These are phyloP conservation scores for Bacidia rubella DNA, from an alignment of 495 filamentous ascomycete genomes.

Conservation along the genomic window DNA sequence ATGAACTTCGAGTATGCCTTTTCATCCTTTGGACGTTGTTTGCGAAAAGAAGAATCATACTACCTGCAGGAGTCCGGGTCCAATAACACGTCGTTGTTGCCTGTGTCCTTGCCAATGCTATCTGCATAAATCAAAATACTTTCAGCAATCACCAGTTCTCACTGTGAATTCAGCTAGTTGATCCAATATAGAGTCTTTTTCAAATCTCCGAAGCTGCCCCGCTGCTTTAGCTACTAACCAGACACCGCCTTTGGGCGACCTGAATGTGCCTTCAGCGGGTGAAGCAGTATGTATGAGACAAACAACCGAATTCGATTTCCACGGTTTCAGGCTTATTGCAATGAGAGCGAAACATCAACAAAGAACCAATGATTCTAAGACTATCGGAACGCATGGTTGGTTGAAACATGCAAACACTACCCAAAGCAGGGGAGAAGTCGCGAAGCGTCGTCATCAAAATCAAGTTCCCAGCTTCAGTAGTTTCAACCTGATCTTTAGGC, in stretches of 20 bases:
- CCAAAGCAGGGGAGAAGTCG: not conserved
- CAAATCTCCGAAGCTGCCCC: slow-evolving; percentile 39
- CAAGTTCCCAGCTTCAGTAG: no score
- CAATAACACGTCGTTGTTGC: slow-evolving; percentile 70
- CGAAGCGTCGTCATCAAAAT: not conserved
- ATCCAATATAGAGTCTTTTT: slow-evolving; percentile 43
- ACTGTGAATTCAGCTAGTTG: slow-evolving; percentile 38
- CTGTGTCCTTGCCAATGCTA: slow-evolving; percentile 23
- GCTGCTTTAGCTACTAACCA: slow-evolving; percentile 47
- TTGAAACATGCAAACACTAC: not conserved
- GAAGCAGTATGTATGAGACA: slow-evolving; percentile 48
- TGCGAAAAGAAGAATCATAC: slow-evolving; percentile 44
- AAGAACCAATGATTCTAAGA: not conserved
- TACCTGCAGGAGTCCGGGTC: slow-evolving; percentile 48
- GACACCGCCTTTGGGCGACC: slow-evolving; percentile 44
- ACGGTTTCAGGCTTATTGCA: not conserved
- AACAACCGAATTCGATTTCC: no score
- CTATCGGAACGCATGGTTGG: not conserved
- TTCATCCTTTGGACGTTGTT: slow-evolving; percentile 41
- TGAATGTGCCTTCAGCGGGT: slow-evolving; percentile 37
- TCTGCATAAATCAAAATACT: slow-evolving; percentile 11
- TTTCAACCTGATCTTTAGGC: no score
- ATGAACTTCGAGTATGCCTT: slow-evolving; percentile 44
- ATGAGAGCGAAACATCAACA: not conserved
- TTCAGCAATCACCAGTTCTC: slow-evolving; percentile 48